A percentile compares a stretch with the other conserved stretches of the same genome.
Evolutionary conservation across 352 stramenopile species (phyloP).

Genomic region (Phytophthora podocarpi): DNA sequence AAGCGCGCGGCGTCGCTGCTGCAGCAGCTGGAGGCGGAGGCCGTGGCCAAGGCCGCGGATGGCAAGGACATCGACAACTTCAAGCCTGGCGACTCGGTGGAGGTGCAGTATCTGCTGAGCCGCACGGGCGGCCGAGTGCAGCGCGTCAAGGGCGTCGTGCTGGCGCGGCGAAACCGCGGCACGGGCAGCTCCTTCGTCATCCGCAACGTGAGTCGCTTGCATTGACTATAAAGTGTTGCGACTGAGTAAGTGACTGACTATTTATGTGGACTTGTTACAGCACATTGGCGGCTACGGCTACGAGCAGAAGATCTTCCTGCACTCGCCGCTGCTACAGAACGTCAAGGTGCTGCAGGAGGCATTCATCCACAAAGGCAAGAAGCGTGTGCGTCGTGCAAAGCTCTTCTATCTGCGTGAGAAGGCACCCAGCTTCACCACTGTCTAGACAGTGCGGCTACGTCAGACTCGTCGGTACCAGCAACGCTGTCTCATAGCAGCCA

Average conservation of each 20-base stretch:
- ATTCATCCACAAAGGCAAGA: slow-evolving; percentile 93
- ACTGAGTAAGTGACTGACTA: background rate
- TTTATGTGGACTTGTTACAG: slow-evolving; percentile 30
- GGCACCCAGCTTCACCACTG: slow-evolving; percentile 78
- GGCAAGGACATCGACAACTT: slow-evolving; percentile 77
- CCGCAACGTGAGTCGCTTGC: slow-evolving; percentile 66
- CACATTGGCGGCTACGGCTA: slow-evolving; percentile 88
- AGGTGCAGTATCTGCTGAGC: slow-evolving; percentile 84
- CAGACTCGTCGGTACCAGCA: slow-evolving; percentile 13
- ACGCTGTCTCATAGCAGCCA: background rate
- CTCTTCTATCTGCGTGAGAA: slow-evolving; percentile 92
- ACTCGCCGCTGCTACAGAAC: slow-evolving; percentile 88
- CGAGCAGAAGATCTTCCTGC: slow-evolving; percentile 89
- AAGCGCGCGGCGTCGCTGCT: slow-evolving; percentile 75
- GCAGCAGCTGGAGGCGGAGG: slow-evolving; percentile 70
- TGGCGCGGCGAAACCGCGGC: slow-evolving; percentile 81
- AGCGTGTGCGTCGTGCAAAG: slow-evolving; percentile 88
- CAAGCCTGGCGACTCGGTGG: slow-evolving; percentile 78
- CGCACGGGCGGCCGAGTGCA: slow-evolving; percentile 74
- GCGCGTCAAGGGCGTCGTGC: slow-evolving; percentile 81
- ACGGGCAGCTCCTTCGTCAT: slow-evolving; percentile 86
- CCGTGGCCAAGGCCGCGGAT: slow-evolving; percentile 62
- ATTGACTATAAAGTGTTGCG: background rate
- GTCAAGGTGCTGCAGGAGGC: slow-evolving; percentile 89
- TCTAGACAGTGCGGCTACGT: slow-evolving; percentile 46